Evolutionary conservation across 2,329 filamentous ascomycete genomes (phyloP).

Genomic region (Harringtonia aguacate): DNA sequence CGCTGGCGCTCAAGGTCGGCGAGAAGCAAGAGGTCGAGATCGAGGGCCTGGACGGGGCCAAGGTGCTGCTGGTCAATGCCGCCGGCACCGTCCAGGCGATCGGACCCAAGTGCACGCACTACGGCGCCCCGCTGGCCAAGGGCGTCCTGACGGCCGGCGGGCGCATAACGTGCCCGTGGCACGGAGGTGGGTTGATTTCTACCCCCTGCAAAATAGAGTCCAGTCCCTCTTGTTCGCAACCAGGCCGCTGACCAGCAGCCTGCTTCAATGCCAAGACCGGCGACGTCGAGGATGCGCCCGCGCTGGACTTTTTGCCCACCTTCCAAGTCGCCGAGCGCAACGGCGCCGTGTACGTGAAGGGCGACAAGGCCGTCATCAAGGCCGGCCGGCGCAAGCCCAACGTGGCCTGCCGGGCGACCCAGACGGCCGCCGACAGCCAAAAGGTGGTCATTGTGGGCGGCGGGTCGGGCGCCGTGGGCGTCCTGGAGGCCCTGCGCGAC

Average conservation of each 20-base stretch:
- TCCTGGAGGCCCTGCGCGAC: slow-evolving; percentile 72
- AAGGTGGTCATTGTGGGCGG: slow-evolving; percentile 80
- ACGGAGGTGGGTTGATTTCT: slow-evolving; percentile 55
- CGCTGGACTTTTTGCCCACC: slow-evolving; percentile 71
- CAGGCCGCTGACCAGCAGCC: slow-evolving; percentile 6
- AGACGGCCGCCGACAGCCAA: slow-evolving; percentile 36
- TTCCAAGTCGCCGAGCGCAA: slow-evolving; percentile 76
- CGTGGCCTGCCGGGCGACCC: slow-evolving; percentile 53
- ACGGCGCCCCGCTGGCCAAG: slow-evolving; percentile 79
- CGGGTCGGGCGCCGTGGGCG: slow-evolving; percentile 73
- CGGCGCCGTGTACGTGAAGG: slow-evolving; percentile 74
- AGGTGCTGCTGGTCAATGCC: slow-evolving; percentile 76
- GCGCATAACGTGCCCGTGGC: slow-evolving; percentile 88
- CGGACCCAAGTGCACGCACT: slow-evolving; percentile 75
- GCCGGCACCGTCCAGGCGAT: slow-evolving; percentile 68
- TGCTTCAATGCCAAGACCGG: slow-evolving; percentile 87
- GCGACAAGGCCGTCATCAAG: slow-evolving; percentile 70
- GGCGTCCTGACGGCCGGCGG: slow-evolving; percentile 77
- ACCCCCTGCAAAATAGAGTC: too few relatives aligned
- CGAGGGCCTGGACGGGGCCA: slow-evolving; percentile 76
- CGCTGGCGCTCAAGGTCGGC: slow-evolving; percentile 63
- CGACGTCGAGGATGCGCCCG: slow-evolving; percentile 91
- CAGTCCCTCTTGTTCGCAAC: too few relatives aligned
- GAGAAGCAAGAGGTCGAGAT: slow-evolving; percentile 86
- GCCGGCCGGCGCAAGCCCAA: slow-evolving; percentile 62